Evolutionary conservation across 345 rosid genomes (phyloP).

Genomic region (Moringa oleifera): DNA sequence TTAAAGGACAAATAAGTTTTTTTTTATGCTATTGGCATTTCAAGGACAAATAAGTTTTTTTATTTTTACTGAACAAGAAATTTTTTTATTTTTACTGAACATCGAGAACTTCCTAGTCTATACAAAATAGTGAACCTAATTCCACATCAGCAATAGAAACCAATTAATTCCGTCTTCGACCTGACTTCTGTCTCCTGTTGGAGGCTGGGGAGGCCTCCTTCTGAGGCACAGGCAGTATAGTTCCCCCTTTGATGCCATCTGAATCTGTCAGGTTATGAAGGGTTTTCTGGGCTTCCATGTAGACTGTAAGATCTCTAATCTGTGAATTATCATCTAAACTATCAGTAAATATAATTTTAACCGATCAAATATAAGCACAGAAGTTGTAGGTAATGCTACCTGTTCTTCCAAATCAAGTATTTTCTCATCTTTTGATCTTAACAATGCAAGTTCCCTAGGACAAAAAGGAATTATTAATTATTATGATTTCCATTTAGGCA

Average conservation of each 20-base stretch:
- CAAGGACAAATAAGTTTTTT: too few relatives aligned
- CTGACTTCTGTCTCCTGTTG: conserved; percentile 40
- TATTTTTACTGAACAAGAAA: too few relatives aligned
- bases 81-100: too few relatives aligned
- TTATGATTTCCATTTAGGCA: not conserved
- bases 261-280: conserved; percentile 45
- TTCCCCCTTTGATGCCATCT: conserved; percentile 59
- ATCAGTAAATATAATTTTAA: conserved; percentile 5
- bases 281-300: conserved; percentile 74
- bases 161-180: conserved; percentile 42
- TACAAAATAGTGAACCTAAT: too few relatives aligned
- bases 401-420: conserved; percentile 79
- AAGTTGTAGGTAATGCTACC: conserved; percentile 28
- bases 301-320: conserved; percentile 77
- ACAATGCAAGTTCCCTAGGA: conserved; percentile 42
- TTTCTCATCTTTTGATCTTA: conserved; percentile 47
- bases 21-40: too few relatives aligned
- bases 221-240: conserved; percentile 54
- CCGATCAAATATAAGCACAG: not conserved
- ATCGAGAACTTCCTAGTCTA: too few relatives aligned
- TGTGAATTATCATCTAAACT: conserved; percentile 31
- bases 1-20: too few relatives aligned
- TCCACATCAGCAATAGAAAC: not conserved
- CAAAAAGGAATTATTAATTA: not conserved
- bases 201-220: conserved; percentile 40